Evolutionary conservation across 208 protist species (phyloP).

Genomic region (Trichomonas gallinae): DNA sequence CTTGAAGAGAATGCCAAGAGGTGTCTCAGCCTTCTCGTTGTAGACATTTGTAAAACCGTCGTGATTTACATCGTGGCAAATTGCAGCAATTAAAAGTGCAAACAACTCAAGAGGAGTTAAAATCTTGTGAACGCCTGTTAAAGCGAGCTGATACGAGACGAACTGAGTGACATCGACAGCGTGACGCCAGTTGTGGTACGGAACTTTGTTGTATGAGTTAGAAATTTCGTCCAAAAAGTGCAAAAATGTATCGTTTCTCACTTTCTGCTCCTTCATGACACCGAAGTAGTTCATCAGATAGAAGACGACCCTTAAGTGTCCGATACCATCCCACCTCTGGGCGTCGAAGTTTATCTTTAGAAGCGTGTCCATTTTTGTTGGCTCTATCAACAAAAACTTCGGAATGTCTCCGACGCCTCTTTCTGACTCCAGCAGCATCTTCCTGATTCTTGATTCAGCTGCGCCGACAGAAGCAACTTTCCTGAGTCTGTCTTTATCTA

Average conservation of each 20-base stretch:
- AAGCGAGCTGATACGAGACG: slow-evolving; percentile 38
- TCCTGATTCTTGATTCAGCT: neutral
- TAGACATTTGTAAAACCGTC: slow-evolving; percentile 86
- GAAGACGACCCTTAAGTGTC: neutral
- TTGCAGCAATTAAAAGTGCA: slow-evolving; percentile 60
- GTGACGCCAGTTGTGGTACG: slow-evolving; percentile 58
- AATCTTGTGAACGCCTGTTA: slow-evolving; percentile 46
- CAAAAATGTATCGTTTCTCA: neutral
- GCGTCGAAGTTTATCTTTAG: neutral
- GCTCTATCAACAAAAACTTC: neutral
- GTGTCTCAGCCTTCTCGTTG: slow-evolving; percentile 64
- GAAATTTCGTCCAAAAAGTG: slow-evolving; percentile 3
- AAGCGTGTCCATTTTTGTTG: neutral
- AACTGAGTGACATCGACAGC: slow-evolving; percentile 54
- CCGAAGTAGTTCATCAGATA: slow-evolving; percentile 8
- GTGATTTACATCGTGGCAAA: slow-evolving; percentile 85
- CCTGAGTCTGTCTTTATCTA: neutral
- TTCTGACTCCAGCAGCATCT: neutral
- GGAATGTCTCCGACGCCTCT: neutral
- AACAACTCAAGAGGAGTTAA: slow-evolving; percentile 57
- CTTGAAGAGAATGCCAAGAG: slow-evolving; percentile 60
- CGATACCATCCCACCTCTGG: neutral
- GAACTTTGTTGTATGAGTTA: slow-evolving; percentile 35
- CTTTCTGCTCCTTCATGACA: slow-evolving; percentile 15
- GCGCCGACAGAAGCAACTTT: neutral